phyloP scores from a whole-genome alignment of 2,329 filamentous ascomycete genomes.

The Mycogone perniciosa region DNA sequence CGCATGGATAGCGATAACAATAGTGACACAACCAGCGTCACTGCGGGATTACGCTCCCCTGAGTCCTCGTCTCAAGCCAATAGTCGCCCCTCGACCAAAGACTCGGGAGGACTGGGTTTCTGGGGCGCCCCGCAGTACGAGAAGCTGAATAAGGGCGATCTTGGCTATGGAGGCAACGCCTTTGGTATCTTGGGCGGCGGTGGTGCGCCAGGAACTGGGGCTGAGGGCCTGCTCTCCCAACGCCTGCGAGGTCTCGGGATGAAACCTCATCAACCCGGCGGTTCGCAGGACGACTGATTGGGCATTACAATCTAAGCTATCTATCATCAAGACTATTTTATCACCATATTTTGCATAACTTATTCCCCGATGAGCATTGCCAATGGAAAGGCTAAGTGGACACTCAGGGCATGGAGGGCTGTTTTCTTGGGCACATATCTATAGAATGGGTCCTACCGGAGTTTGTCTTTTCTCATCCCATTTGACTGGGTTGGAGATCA shows the following conservation, averaged over 20 bases:
- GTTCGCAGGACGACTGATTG: constrained; percentile 7
- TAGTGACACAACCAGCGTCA: constrained; percentile 23
- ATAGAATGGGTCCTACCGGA: too few species aligned
- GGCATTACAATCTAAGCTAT: too few species aligned
- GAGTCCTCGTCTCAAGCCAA: constrained; percentile 22
- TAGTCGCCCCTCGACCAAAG: constrained; percentile 31
- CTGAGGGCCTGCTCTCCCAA: constrained; percentile 64
- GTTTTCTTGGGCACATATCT: too few species aligned
- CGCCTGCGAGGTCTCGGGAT: constrained; percentile 58
- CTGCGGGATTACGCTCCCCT: constrained; percentile 20
- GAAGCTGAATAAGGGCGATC: constrained; percentile 62
- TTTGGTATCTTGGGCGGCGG: constrained; percentile 35
- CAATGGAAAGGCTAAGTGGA: too few species aligned
- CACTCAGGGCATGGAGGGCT: too few species aligned
- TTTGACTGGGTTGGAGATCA: too few species aligned
- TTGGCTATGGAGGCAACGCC: constrained; percentile 53
- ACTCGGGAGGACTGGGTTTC: constrained; percentile 24
- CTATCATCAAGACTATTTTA: too few species aligned
- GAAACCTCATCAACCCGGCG: constrained; percentile 19
- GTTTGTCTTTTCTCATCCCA: too few species aligned
- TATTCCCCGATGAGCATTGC: too few species aligned
- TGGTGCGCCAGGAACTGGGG: constrained; percentile 25
- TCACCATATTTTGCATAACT: too few species aligned
- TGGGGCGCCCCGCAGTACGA: constrained; percentile 44
- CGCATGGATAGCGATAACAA: constrained; percentile 26